These are phyloP conservation scores for Gnaphalium uliginosum DNA, from an alignment of 129 eudicot genomes.

Conservation along the genomic window DNA sequence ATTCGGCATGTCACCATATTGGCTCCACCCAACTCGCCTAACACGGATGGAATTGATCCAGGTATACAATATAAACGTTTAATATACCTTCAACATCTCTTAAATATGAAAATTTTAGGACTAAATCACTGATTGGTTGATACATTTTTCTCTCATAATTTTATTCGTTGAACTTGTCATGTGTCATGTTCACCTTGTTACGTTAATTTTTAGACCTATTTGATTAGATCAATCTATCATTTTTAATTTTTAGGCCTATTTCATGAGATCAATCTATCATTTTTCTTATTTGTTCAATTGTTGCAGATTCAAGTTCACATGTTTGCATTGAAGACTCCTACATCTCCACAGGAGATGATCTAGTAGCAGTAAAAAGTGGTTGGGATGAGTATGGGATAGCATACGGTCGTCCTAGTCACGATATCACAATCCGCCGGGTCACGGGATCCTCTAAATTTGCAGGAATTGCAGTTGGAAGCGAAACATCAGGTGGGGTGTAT, in stretches of 20 bases:
- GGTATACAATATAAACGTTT: constrained; percentile 52
- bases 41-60: constrained; percentile 79
- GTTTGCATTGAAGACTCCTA: constrained; percentile 80
- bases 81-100: neutral
- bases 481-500: constrained; percentile 83
- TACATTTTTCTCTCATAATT: too few species aligned
- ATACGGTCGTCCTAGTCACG: constrained; percentile 53
- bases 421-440: constrained; percentile 45
- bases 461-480: constrained; percentile 70
- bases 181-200: too few species aligned
- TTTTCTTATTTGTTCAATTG: neutral
- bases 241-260: too few species aligned
- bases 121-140: too few species aligned
- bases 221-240: too few species aligned
- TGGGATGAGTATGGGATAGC: constrained; percentile 87
- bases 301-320: constrained; percentile 74
- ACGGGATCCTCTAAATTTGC: constrained; percentile 58
- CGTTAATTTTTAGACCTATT: too few species aligned
- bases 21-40: constrained; percentile 68
- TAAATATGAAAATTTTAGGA: neutral
- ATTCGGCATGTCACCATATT: constrained; percentile 66
- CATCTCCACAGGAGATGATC: constrained; percentile 75
- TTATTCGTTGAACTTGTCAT: too few species aligned
- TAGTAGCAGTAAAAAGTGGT: constrained; percentile 73
- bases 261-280: too few species aligned